Evolutionary conservation across 148 eudicot species (phyloP).

Genomic region (Rhododendron ferrugineum): DNA sequence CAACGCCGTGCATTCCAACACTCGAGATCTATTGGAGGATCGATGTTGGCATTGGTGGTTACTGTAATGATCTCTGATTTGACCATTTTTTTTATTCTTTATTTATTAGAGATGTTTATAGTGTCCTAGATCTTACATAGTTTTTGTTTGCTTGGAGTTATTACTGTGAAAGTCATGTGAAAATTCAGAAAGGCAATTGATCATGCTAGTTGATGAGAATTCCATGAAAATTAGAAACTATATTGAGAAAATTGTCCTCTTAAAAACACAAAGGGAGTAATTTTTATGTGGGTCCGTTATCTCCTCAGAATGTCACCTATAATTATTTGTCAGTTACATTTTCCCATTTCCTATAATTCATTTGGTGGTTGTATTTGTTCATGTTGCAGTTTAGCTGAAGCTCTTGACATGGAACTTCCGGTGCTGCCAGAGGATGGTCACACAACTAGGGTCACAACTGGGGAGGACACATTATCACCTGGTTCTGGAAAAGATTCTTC

Average conservation of each 20-base stretch:
- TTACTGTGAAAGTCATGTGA: not conserved
- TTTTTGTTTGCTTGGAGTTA: not conserved
- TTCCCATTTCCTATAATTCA: slow-evolving; percentile 8
- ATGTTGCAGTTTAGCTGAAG: slow-evolving; percentile 80
- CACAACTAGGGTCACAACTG: slow-evolving; percentile 87
- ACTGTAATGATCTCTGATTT: not conserved
- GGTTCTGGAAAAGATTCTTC: slow-evolving; percentile 67
- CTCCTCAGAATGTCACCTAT: not conserved
- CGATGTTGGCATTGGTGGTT: not conserved
- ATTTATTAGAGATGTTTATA: not conserved
- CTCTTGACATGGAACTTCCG: slow-evolving; percentile 93
- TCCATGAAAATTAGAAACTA: not conserved
- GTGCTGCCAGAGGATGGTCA: slow-evolving; percentile 96
- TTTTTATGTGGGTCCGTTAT: not conserved
- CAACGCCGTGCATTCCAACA: not conserved
- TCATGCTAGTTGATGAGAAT: not conserved
- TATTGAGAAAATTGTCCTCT: not conserved
- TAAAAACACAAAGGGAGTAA: no score
- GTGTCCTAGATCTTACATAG: not conserved
- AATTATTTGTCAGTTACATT: slow-evolving; percentile 5
- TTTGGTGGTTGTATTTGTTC: not conserved
- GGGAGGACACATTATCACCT: slow-evolving; percentile 62
- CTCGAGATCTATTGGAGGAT: not conserved
- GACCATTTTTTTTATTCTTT: not conserved
- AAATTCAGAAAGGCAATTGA: not conserved